Conservation (phyloP, 2,329 filamentous ascomycete species). For the Mollisia scopiformis region DNA sequence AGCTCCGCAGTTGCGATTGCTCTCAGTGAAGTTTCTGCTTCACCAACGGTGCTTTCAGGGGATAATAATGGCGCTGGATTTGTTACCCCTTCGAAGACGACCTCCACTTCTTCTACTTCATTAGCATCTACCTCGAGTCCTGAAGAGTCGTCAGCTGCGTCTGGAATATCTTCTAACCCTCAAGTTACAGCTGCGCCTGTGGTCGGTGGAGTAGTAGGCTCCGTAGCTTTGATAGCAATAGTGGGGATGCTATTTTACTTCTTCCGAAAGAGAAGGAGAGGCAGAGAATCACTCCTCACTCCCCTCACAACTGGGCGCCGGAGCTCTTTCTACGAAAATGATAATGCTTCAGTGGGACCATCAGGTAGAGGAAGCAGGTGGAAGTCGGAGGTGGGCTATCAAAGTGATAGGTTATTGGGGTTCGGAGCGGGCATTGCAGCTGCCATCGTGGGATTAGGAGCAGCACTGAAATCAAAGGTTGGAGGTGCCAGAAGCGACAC, state of each 20-base stretch:
- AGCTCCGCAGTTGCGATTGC: slow-evolving; percentile 28
- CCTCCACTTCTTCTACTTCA: slow-evolving; percentile 12
- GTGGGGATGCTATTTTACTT: slow-evolving; percentile 33
- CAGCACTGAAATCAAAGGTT: slow-evolving; percentile 33
- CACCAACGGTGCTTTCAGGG: slow-evolving; percentile 14
- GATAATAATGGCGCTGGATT: slow-evolving; percentile 13
- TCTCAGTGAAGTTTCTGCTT: slow-evolving; percentile 28
- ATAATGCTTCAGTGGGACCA: slow-evolving; percentile 24
- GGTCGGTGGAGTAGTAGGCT: slow-evolving; percentile 35
- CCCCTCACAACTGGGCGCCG: slow-evolving; percentile 27
- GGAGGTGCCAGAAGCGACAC: slow-evolving; percentile 36
- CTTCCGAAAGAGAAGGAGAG: slow-evolving; percentile 27
- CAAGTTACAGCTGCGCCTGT: slow-evolving; percentile 26
- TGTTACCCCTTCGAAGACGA: slow-evolving; percentile 20
- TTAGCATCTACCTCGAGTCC: slow-evolving; percentile 12
- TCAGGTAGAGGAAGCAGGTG: slow-evolving; percentile 22
- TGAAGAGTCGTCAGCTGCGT: slow-evolving; percentile 19
- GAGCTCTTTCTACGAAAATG: slow-evolving; percentile 31
- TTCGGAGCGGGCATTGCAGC: slow-evolving; percentile 23
- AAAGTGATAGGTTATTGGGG: slow-evolving; percentile 20
- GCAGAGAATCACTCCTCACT: slow-evolving; percentile 30
- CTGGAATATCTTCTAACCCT: slow-evolving; percentile 26
- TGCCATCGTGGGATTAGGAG: slow-evolving; percentile 27
- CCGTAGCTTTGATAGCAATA: slow-evolving; percentile 30
- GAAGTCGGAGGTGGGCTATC: slow-evolving; percentile 18